Base-by-base conservation (phyloP, 2,329 filamentous ascomycete species). In the Colletotrichum cuscutae region DNA sequence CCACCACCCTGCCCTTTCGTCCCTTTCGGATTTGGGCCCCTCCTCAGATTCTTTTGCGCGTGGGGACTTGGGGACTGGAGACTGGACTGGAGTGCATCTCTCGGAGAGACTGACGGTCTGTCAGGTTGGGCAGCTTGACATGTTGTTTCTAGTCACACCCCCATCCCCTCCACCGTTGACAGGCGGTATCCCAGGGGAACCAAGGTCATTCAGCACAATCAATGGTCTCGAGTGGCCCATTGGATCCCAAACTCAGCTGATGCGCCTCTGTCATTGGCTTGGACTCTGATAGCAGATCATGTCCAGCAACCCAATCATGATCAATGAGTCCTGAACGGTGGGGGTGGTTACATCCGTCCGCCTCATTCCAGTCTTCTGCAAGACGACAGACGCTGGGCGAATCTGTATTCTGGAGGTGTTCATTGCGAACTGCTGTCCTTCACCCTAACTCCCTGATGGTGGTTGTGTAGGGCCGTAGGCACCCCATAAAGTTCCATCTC, bases 181-280 rank as follows among this genome's bases (percentile, higher is more conserved):
- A 70, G 56, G 28, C 60, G 46, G 71, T 73, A 65, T 73, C 71
- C 66, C 46, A 61, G 66, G 71, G 66, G 28, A 72, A 73, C 66
- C 24, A 46, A 57, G 60, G 54, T 71, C 66, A 56, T 61, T 42
- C 60, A 35, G 26, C 15, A 35, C 24, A 53, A 26, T 32, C 22
- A 22, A 28, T 58, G 52, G 58, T 32, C 32, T 26, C 58, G 58
- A 63, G 28, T 72, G 71, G 60, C 28, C 28, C 72, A 72, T 74
- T 74, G 73, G 71, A 77, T 75, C 75, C 76, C 75, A 78, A 77
- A 77, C 75, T 59, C 52, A 65, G 53, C 37, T 72, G 73, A 75
- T 62, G 72, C 76, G 72, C 72, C 73, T 46, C 24, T 60, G 28
- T 77, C 76, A 78, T 79, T 80, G 78, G 79, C 13, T 7, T 1